Base-by-base conservation (phyloP, 129 eudicot genomes). In the Flaveria brownii region DNA sequence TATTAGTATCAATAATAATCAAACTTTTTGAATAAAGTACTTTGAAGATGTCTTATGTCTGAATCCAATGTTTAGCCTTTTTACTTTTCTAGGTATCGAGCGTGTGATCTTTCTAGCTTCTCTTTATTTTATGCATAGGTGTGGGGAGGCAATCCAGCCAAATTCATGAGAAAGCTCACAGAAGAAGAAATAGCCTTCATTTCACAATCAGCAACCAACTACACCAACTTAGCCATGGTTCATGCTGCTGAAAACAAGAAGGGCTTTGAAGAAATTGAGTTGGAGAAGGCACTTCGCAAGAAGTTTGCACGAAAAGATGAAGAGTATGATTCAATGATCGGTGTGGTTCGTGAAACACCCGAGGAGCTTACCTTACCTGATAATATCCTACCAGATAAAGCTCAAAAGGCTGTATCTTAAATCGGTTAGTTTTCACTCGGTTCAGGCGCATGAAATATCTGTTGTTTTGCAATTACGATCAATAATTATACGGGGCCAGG, bases 81-180 rank as follows among this genome's bases (percentile, higher is more conserved):
- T 45, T 45, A 45, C 49, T 45, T 45, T 11, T 45, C 3, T 45
- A 8, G 50, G 14, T 45, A 9, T 16, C 1, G 16, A 52, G 16
- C 1, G 60, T 6, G 20, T 52, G 9, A 52, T n/a, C 20, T 16
- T 52, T 52, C 9, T 52, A 0, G 0, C 0, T 5, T 52, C 59
- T 52, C 59, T 33, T 16, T 11, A 2, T 70, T 62, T 64, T 68
- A 13, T 49, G 23, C 42, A 23, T 84, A 61, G 99, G 94, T 94
- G 6, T 95, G 99, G 99, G 99, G 89, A 84, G 99, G 99, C 47
- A 95, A 89, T 78, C 99, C 99, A 2, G 96, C 99, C 13, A 89
- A 88, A 73, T 91, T 91, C 81, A 71, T 91, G 83, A 91, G 99
- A 89, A 95, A 95, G 81, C 96, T 95, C 43, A 95, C 96, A 36